phyloP scores from a whole-genome alignment of 352 stramenopile genomes.

The Phytophthora multivora region DNA sequence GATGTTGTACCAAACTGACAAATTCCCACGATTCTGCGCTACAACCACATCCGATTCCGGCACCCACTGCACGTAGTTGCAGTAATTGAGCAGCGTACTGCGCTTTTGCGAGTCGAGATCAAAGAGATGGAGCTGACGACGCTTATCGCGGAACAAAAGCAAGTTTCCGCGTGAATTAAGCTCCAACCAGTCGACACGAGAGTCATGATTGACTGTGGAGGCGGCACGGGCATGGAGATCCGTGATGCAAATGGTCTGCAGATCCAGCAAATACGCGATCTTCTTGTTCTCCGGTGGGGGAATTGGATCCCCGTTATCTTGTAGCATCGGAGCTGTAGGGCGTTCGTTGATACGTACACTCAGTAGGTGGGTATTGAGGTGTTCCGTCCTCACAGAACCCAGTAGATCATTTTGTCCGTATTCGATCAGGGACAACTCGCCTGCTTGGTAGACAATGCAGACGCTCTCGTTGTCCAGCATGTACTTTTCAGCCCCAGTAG shows the following conservation, averaged over 20 bases:
- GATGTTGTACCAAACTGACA: conserved; percentile 98
- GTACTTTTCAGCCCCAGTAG: conserved; percentile 91
- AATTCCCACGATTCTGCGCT: conserved; percentile 90
- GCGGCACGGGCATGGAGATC: conserved; percentile 78
- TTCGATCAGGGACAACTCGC: conserved; percentile 93
- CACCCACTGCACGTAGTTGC: conserved; percentile 97
- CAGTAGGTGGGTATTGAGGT: conserved; percentile 91
- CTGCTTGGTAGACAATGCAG: conserved; percentile 92
- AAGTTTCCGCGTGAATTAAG: conserved; percentile 91
- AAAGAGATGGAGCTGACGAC: conserved; percentile 91
- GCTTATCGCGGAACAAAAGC: conserved; percentile 94
- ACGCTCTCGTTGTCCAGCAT: conserved; percentile 94
- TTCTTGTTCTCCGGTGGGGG: conserved; percentile 90
- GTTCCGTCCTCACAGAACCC: conserved; percentile 90
- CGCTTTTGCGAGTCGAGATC: conserved; percentile 88
- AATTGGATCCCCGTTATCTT: conserved; percentile 28
- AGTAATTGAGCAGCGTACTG: conserved; percentile 93
- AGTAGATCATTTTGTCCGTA: conserved; percentile 94
- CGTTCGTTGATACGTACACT: conserved; percentile 94
- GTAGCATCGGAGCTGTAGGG: conserved; percentile 27
- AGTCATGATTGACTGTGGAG: conserved; percentile 92
- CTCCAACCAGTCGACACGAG: conserved; percentile 94
- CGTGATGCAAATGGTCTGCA: conserved; percentile 92
- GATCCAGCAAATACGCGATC: conserved; percentile 93
- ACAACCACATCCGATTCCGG: conserved; percentile 96